Base-by-base conservation (phyloP, 495 filamentous ascomycete species). In the Chlorociboria aeruginascens region DNA sequence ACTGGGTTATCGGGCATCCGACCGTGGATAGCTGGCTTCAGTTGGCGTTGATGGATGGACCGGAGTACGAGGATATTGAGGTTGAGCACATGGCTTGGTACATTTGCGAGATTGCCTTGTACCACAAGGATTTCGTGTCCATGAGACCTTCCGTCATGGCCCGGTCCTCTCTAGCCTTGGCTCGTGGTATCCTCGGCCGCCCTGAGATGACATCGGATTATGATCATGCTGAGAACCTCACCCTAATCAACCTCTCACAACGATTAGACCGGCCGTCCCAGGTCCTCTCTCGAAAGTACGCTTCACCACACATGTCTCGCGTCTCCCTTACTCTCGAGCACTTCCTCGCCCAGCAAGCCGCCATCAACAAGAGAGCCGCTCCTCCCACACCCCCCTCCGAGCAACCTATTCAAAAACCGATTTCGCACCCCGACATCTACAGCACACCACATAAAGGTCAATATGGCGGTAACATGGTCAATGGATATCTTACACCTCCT, bases 101-200 rank as follows among this genome's bases (percentile, higher is more conserved):
- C 69, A 81, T 99, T 39, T 78, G 84, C 54, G 92, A 99, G 66
- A 88, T 96, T 57, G 86, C 89, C 25, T 68, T 97, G 37, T 99
- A 93, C 69, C 87, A 96, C 67, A 83, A 87, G 57, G 93, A 97
- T 46, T 97, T 97, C 58, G 88, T 99, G 45, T 86, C 86, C 32
- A 85, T 80, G 44, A 81, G 79, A 48, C 89, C 92, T 14, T 94
- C 89, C 3, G 79, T 93, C 52, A 85, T 97, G 71, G 92, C 92
- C 38, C 75, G 86, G 52, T 82, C 87, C 40, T 85, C 89, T 1
- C 68, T 97, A 43, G 87, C 85, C 35, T 71, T 99, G 40, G 83
- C 92, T 31, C 73, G 88, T 38, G 90, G 83, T 64, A 88, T 99
- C 53, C 74, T 97, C 34, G 77, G 78, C 61, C 79, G 86, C 48